Evolutionary conservation across 345 rosid species (phyloP), one percentile per base, ranked within the genome.

Genomic region (Citrus maxima): DNA sequence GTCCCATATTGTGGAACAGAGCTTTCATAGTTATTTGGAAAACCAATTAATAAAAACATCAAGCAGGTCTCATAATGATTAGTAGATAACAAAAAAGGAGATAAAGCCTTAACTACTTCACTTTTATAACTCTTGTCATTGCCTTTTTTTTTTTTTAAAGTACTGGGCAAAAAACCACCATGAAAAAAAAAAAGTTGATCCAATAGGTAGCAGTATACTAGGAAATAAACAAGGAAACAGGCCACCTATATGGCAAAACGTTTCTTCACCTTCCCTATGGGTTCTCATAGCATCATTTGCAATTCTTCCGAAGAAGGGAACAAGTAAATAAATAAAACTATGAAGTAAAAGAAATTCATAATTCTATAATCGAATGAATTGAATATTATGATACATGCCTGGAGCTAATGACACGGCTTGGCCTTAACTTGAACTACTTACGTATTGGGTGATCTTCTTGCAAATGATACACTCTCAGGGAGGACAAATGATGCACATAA

Each of bases 401-500:
- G 27, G 27, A 54, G 14, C 22, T 65, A 32, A 51, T 14, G 16
- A 21, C 30, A n/a, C 8, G 10, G 32, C 32, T 58, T 16, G 40
- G 74, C 46, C 32, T 76, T 66, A 16, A 54, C 35, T 35, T 35
- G 55, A 76, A 66, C 65, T 54, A 67, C 65, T 67, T 74, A 76
- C 49, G 51, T 72, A 55, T 60, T 69, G 32, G 49, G n/a, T 34
- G 13, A 72, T 42, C 54, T 62, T 54, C 79, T 84, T 56, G 90
- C 86, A 79, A 84, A 91, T 60, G 94, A 94, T 83, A 93, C 93
- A 77, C 88, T 92, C 79, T 62, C 80, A 7, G 99, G 97, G 38
- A 95, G 95, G 65, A 85, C 79, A 77, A 95, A 95, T 74, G 92
- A 92, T 18, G 97, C 98, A 83, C 93, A 87, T 24, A 95, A 63